Base-by-base conservation (phyloP, 371 early-diverging fungal genomes). In the Parasitella parasitica region DNA sequence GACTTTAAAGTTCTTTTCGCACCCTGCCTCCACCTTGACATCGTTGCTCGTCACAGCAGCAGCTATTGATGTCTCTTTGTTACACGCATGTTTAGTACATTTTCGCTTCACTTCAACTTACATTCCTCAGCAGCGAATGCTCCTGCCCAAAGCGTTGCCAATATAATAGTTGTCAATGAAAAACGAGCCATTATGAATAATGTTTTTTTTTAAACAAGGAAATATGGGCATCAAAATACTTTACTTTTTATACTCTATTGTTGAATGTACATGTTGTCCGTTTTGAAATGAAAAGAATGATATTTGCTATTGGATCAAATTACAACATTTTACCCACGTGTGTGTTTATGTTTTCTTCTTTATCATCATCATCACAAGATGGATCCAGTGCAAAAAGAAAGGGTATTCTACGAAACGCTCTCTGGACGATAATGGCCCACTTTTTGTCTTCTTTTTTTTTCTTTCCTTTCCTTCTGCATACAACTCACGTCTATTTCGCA, bases 71-170 rank as follows among this genome's bases (percentile, higher is more conserved):
- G 7, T 39, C 39, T 13, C 43, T 20, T 20, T 7, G 24, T 28
- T 38, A 46, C 35, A 48, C 52, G 38, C 7, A 27, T 28, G 3
- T 6, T 32, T 32, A 8, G 4, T 8, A 32, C 32, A n/a, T n/a
- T n/a, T n/a, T n/a, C n/a, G n/a, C n/a, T n/a, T n/a, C n/a, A n/a
- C n/a, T 18, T 6, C 22, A 22, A 41, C 36, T 56, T 63, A 50
- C 55, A 38, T 63, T 59, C 52, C 32, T 54, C 62, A 18, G 43
- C 43, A 20, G 20, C 43, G 24, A 62, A 39, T 15, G 39, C 37
- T n/a, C 46, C n/a, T 13, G 62, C 37, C 49, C 20, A 69, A n/a
- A 69, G 20, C 3, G 68, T 54, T 28, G 65, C 62, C 12, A 65
- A 34, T 11, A 51, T 59, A 34, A 65, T 64, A 36, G 54, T 36